Percentiles rank a stretch among this genome's conserved stretches.
Evolutionary conservation across 257 asterid genomes (phyloP).

Genomic region (Penstemon barbatus): DNA sequence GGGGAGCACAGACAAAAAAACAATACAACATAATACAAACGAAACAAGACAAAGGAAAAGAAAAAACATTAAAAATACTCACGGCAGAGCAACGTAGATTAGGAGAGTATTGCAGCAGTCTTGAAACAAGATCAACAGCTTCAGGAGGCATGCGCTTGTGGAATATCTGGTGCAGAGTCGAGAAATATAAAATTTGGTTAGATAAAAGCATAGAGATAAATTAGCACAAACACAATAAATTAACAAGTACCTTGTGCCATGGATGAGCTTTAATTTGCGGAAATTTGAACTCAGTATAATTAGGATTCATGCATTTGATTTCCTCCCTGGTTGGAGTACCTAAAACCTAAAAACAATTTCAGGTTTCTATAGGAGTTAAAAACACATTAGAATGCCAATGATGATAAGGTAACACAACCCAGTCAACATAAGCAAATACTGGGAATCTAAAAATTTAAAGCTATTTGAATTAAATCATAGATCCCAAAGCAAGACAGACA

Average conservation of each 20-base stretch:
- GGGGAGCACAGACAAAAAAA: background rate
- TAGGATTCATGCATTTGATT: slow-evolving; percentile 89
- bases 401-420: too few species aligned
- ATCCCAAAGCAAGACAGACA: too few species aligned
- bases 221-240: slow-evolving; percentile 1
- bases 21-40: background rate
- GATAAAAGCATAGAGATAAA: too few species aligned
- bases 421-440: too few species aligned
- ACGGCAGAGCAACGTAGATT: slow-evolving; percentile 80
- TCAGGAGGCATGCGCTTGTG: slow-evolving; percentile 85
- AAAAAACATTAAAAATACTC: slow-evolving; percentile 36
- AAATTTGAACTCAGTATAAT: slow-evolving; percentile 81
- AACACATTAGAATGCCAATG: too few species aligned
- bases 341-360: slow-evolving; percentile 45
- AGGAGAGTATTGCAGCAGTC: slow-evolving; percentile 93
- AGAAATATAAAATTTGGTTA: background rate
- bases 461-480: too few species aligned
- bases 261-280: slow-evolving; percentile 93
- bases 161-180: slow-evolving; percentile 50
- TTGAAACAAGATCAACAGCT: slow-evolving; percentile 84
- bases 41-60: background rate
- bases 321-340: slow-evolving; percentile 93
- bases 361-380: too few species aligned
- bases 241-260: slow-evolving; percentile 65
- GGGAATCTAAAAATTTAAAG: too few species aligned